Conservation (phyloP, 257 asterid genomes). For the Fraxinus anomala region DNA sequence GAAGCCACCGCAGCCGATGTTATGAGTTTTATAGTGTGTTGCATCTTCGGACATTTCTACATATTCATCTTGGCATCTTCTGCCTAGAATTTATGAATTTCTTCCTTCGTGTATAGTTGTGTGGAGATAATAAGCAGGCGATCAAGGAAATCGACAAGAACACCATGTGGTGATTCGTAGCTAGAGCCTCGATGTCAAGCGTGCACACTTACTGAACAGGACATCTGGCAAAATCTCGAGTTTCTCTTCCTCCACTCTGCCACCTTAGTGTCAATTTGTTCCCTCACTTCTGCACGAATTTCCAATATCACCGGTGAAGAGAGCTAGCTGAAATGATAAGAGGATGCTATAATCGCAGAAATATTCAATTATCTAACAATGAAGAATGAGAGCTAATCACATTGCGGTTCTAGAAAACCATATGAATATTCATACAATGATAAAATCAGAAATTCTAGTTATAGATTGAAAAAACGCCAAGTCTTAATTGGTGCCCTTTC, state of each 20-base stretch:
- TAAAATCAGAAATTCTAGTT: background rate
- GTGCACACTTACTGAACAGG: conserved; percentile 90
- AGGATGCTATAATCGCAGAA: background rate
- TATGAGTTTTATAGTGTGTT: conserved; percentile 71
- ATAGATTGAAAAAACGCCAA: no score
- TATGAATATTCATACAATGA: background rate
- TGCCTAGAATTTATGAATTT: conserved; percentile 77
- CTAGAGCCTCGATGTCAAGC: conserved; percentile 63
- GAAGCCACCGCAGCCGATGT: conserved; percentile 77
- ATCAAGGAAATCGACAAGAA: conserved; percentile 64
- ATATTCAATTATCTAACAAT: background rate
- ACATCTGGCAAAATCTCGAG: conserved; percentile 97
- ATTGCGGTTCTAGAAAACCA: background rate
- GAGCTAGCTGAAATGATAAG: conserved; percentile 59
- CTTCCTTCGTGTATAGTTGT: conserved; percentile 76
- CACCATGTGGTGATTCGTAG: no score
- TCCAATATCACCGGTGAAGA: conserved; percentile 94
- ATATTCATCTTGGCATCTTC: conserved; percentile 81
- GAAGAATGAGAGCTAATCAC: background rate
- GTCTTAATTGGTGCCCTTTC: no score
- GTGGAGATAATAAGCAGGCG: conserved; percentile 91
- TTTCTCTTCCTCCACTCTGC: conserved; percentile 99
- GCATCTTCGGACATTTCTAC: conserved; percentile 92
- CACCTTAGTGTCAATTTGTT: conserved; percentile 90
- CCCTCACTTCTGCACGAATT: conserved; percentile 92